Base-by-base conservation (phyloP, 2,329 filamentous ascomycete genomes). In the Macrophomina pseudophaseolina region DNA sequence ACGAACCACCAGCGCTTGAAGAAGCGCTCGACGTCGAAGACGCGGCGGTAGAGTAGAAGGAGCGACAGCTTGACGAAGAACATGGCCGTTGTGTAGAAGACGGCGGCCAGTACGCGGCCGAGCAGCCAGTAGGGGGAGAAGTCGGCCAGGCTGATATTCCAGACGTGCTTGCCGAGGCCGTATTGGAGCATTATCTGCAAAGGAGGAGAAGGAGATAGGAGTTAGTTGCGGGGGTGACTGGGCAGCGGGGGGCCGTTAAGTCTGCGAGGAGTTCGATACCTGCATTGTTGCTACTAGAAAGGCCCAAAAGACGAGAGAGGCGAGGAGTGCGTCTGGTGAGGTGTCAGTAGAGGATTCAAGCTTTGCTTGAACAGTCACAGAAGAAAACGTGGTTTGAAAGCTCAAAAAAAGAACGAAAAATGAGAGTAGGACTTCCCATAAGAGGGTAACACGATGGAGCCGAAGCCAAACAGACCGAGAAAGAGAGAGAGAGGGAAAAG, bases 21-120 rank as follows among this genome's bases (percentile, higher is more conserved):
- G 30, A 63, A 63, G n/a, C 35, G 59, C 9, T 63, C 33, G 32
- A 63, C 44, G 32, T 49, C 44, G 54, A 69, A 69, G 5, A 69
- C 32, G 30, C 62, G 65, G 1, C 60, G 49, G 30, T 67, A 69
- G 12, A 69, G 32, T 18, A 65, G 28, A 11, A 69, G 66, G 28
- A 69, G 65, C 14, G 66, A 69, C 3, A 67, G 18, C 40, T 69
- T 69, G 62, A 64, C 66, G 49, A 66, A 66, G 30, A 67, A 62
- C 35, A 69, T 69, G 2, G 65, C 32, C 5, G 35, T 18, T 18
- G 60, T 67, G 38, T 67, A 69, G 16, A 68, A 56, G 38, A 67
- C 52, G 9, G 59, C 59, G 8, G 59, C 59, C 23, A 63, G 32
- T 2, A 63, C 59, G 38, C 59, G 48, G 48, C 44, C 44, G 14